Base-by-base conservation (phyloP, 805 yeast species). In the Blastobotrys mokoenaii region DNA sequence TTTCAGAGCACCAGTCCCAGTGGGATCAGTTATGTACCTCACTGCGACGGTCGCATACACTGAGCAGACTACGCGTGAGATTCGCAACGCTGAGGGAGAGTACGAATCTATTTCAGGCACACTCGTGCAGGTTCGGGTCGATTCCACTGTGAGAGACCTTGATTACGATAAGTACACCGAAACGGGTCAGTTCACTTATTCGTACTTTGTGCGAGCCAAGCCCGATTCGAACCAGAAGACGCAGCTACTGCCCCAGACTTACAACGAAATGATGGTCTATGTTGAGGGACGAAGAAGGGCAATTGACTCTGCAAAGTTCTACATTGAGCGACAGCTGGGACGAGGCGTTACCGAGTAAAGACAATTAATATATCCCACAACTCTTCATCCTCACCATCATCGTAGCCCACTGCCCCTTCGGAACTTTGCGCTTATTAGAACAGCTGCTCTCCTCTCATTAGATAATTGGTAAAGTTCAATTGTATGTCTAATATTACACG, bases 1-100 rank as follows among this genome's bases (percentile, higher is more conserved):
- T 18, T 89, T 89, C 72, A 80, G 84, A 58, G 84, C 89, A 15
- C 97, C 97, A 2, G 97, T 89, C 6, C 97, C 97, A 1, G 96
- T 89, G 14, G 97, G 97, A 1, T 80, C 89, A 1, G 95, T 90
- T 7, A 68, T 89, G 48, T 83, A 80, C 51, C 78, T 87, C 79
- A 74, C 78, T 44, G 93, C 97, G 0, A 71, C 81, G 16, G 85
- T 89, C 6, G 86, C 84, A 18, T 87, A 89, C 65, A 87, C 96
- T 2, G 94, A 86, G 60, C 90, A 84, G 54, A 66, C 85, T 43
- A 81, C 48, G n/a, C 58, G 60, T 4, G 56, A 59, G 38, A 42
- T 50, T 14, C 40, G 17, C 15, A 39, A 37, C 25, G 35, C 45
- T n/a, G 49, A 47, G 25, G 45, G 47, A 12, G 35, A 30, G 16